Base-by-base conservation (phyloP, 163 green algal species). In the Scenedesmus sp. region DNA sequence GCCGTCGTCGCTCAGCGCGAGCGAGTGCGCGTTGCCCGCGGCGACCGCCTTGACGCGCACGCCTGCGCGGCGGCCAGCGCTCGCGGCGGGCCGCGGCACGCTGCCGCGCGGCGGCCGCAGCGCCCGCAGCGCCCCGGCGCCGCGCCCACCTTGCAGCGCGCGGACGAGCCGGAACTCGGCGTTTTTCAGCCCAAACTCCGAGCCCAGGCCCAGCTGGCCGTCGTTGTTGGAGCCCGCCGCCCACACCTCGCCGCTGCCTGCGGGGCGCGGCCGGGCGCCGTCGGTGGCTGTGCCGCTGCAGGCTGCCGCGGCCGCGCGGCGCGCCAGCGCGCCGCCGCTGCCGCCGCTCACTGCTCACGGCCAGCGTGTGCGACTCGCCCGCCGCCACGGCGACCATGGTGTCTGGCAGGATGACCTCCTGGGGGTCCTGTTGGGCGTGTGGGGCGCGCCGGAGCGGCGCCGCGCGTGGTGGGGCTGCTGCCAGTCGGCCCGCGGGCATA, bases 341-440 rank as follows among this genome's bases (percentile, higher is more conserved):
- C 20, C 42, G 1, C 39, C 20, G 47, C 64, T 64, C 42, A 76
- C 64, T 62, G 20, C 65, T 80, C 34, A 93, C 31, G 20, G 77
- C 77, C n/a, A 95, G 80, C 6, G 88, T 94, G 73, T 95, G 91
- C 20, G 71, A 85, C 74, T 93, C 81, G 3, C 92, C 92, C 10
- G 87, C 87, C 10, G 87, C 81, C 6, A 94, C 82, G 5, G 80
- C 63, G n/a, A 64, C 63, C 0, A 89, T 81, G 10, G 44, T 44
- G 60, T 91, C 89, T 31, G 89, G 89, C 22, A 93, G 11, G 0
- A 86, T 70, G 4, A 90, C 83, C 45, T 91, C 88, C 9, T 48
- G 29, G 1, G 87, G 88, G 0, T 79, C 79, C 85, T 86, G 78
- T 58, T 28, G 56, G 31, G 4, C 18, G 39, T n/a, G 42, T 24